phyloP scores from a whole-genome alignment of 805 yeast genomes.

The Schizosaccharomyces lindneri region DNA sequence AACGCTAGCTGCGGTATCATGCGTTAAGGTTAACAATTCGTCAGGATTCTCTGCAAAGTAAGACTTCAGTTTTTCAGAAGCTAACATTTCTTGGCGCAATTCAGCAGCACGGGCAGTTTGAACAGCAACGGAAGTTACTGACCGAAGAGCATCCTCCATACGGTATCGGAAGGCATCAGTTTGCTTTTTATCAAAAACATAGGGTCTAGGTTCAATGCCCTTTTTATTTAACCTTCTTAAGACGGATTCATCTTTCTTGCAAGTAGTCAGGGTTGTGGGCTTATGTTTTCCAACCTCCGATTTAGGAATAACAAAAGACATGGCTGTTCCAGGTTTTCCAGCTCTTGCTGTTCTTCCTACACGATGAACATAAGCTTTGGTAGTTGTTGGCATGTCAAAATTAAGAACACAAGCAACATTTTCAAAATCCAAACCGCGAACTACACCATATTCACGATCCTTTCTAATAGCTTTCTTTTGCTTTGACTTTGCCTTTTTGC shows the following conservation, averaged over 20 bases:
- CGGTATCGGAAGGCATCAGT: conserved; percentile 90
- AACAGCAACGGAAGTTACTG: conserved; percentile 69
- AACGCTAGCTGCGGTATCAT: conserved; percentile 45
- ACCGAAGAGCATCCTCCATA: conserved; percentile 88
- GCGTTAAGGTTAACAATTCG: conserved; percentile 68
- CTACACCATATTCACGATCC: conserved; percentile 72
- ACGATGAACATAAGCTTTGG: conserved; percentile 76
- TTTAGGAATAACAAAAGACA: conserved; percentile 68
- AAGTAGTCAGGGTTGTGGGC: conserved; percentile 41
- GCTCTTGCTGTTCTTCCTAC: conserved; percentile 96
- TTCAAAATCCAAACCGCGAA: conserved; percentile 88
- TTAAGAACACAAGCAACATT: conserved; percentile 92
- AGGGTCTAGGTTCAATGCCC: conserved; percentile 51
- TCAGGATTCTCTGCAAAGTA: conserved; percentile 95
- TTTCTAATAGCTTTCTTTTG: conserved; percentile 14
- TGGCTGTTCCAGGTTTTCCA: conserved; percentile 80
- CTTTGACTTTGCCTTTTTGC: conserved; percentile 4
- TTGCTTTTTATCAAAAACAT: conserved; percentile 72
- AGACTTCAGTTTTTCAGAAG: conserved; percentile 73
- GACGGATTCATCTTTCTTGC: conserved; percentile 70
- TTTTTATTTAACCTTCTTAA: conserved; percentile 50
- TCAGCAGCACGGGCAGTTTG: conserved; percentile 87
- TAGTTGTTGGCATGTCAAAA: conserved; percentile 76
- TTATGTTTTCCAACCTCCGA: conserved; percentile 78
- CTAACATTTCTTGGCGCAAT: conserved; percentile 59